These are phyloP conservation scores for Triticum timopheevii DNA, from an alignment of 176 grass and related monocot species.

Conservation along the genomic window DNA sequence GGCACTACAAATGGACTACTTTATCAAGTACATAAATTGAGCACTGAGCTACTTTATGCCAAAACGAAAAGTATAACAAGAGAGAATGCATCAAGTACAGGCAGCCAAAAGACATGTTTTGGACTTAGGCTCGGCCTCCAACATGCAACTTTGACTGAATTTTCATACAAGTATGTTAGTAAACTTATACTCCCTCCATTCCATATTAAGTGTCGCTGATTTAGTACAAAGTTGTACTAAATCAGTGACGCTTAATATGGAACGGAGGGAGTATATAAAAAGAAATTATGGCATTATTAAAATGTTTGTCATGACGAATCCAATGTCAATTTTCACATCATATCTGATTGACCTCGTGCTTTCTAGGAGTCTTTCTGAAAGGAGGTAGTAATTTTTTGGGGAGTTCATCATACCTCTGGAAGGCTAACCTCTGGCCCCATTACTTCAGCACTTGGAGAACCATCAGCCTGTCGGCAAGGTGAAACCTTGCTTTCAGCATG, in stretches of 20 bases:
- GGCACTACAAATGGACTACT: neutral
- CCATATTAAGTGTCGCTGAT: too few species aligned
- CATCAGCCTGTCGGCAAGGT: neutral
- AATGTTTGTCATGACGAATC: neutral
- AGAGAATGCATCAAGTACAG: neutral
- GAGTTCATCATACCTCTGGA: constrained; percentile 6
- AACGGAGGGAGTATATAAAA: too few species aligned
- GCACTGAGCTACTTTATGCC: neutral
- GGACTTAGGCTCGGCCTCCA: neutral
- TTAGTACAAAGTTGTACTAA: too few species aligned
- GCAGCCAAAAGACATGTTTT: neutral
- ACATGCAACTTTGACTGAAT: neutral
- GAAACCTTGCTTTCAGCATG: constrained; percentile 6
- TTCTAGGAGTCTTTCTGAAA: neutral
- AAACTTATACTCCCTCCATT: neutral
- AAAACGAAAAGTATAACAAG: neutral
- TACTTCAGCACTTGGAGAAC: neutral
- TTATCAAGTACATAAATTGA: neutral
- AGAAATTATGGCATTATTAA: neutral
- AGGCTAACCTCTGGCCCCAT: constrained; percentile 8
- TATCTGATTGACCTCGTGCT: neutral
- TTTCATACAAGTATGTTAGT: neutral
- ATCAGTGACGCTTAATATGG: too few species aligned
- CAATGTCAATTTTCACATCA: neutral
- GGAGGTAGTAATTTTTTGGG: neutral